Percentiles rank a stretch among this genome's conserved stretches.
Conservation (phyloP, 805 yeast genomes). For the Myxozyma sirexii region DNA sequence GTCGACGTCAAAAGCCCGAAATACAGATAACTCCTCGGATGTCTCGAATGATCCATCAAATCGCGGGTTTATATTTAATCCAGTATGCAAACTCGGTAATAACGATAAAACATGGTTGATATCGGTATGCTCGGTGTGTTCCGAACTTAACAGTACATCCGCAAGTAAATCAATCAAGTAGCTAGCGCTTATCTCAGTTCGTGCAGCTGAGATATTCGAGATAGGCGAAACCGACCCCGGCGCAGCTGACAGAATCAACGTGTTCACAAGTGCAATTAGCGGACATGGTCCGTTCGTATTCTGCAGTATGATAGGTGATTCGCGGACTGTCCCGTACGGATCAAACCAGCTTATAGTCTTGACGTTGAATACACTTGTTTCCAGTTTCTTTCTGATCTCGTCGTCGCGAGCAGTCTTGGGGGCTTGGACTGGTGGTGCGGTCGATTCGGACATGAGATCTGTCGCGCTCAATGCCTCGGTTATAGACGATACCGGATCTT, state of each 20-base stretch:
- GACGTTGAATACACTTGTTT: slow-evolving; percentile 26
- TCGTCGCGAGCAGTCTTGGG: background rate
- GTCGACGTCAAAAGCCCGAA: slow-evolving; percentile 59
- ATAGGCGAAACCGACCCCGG: slow-evolving; percentile 23
- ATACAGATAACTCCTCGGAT: slow-evolving; percentile 58
- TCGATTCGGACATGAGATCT: background rate
- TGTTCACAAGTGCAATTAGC: slow-evolving; percentile 72
- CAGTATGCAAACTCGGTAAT: slow-evolving; percentile 68
- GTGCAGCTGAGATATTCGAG: slow-evolving; percentile 13
- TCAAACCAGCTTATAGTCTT: slow-evolving; percentile 26
- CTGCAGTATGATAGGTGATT: slow-evolving; percentile 60
- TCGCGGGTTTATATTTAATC: slow-evolving; percentile 71
- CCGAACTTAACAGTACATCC: slow-evolving; percentile 47
- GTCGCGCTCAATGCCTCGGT: background rate
- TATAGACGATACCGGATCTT: no score
- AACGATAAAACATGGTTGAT: slow-evolving; percentile 52
- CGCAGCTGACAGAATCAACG: slow-evolving; percentile 57
- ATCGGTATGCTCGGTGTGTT: slow-evolving; percentile 20
- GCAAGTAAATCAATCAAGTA: slow-evolving; percentile 56
- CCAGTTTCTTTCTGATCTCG: slow-evolving; percentile 1
- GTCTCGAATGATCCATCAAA: slow-evolving; percentile 63
- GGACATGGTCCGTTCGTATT: slow-evolving; percentile 90
- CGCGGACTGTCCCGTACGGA: slow-evolving; percentile 16
- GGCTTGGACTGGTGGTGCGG: background rate
- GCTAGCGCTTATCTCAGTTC: slow-evolving; percentile 43